Percentiles rank a stretch among this genome's conserved stretches.
phyloP scores from a whole-genome alignment of 306 rosid species.

The cucumber (Cucumis sativus) region Cucumber_9930_V3 NC_026656.2:13119501-13120000 shows the following conservation, averaged over 20 bases:
- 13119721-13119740: not conserved
- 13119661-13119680: not conserved
- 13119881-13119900: conserved; percentile 18
- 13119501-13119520: too few relatives aligned
- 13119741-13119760: not conserved
- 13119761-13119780: not conserved
- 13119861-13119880: not conserved
- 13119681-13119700: not conserved
- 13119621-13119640: not conserved
- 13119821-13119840: not conserved
- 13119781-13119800: not conserved
- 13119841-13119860: not conserved
- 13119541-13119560: too few relatives aligned
- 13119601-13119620: not conserved
- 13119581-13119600: not conserved
- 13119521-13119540: too few relatives aligned
- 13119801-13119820: not conserved
- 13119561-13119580: too few relatives aligned
- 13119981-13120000: conserved; percentile 22
- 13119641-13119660: not conserved
- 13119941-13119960: conserved; percentile 29
- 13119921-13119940: conserved; percentile 33
- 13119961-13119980: conserved; percentile 18
- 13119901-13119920: conserved; percentile 36
- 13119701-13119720: not conserved